Evolutionary conservation across 2,329 filamentous ascomycete genomes (phyloP), one percentile per base, ranked within the genome.

Genomic region (Pseudogymnoascus sp.): DNA sequence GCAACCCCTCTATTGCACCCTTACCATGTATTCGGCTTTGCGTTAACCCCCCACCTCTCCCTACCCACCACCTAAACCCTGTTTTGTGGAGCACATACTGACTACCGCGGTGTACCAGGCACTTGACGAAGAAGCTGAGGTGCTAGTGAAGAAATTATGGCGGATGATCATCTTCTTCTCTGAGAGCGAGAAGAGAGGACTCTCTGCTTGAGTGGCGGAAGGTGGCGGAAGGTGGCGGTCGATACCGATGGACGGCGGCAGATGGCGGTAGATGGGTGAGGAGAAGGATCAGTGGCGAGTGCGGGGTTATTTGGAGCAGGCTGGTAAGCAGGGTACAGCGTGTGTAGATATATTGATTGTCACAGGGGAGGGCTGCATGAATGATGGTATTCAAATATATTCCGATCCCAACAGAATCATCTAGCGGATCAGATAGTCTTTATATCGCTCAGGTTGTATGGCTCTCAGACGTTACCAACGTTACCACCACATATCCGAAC

Each of bases 161-260:
- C 86, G 93, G 60, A 96, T 97, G 91, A 87, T 97, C 64, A 96
- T 97, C 71, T 97, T 97, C 85, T 97, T 93, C 72, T 95, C 91
- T 5, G 93, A 97, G 76, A 90, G 89, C 72, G 93, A 96, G 82
- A 96, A 95, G 79, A 82, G 92, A 67, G 93, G 93, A 1, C 79
- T 97, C 65, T 89, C 89, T 19, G 84, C 86, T 21, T 56, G 50
- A 56, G 5, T 35, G 33, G 33, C 13, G 33, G 33, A 15, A 1
- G 42, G 21, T 46, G 42, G 42, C 42, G 6, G 21, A 15, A 9
- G 5, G 15, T 50, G 26, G 26, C 17, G 17, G 38, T 6, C 4
- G 9, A 42, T 42, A 11, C 17, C 17, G 38, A 4, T 42, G 10
- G 19, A 44, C 19, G 10, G 17, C 40, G 17, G 17, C 17, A 56